Evolutionary conservation across 192 early-diverging fungal species (phyloP).

Genomic region (Rhizoclosmatium globosum): DNA sequence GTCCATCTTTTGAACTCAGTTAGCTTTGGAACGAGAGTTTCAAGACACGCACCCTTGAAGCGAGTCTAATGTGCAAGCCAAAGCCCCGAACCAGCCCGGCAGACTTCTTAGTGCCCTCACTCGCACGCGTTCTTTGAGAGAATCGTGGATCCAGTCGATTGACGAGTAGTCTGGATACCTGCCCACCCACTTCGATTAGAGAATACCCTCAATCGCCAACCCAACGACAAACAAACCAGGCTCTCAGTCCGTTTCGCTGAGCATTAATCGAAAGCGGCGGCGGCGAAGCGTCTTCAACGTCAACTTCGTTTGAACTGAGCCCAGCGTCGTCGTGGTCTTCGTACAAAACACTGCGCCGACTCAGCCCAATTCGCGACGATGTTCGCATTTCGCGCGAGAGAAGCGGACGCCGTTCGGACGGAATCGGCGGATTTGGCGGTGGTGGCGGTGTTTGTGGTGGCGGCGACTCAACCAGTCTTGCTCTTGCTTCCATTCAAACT

Average conservation of each 20-base stretch:
- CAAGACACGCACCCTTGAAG: not conserved
- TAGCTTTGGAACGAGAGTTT: too few species aligned
- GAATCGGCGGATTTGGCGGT: too few species aligned
- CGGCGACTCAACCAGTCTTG: too few species aligned
- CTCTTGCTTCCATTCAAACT: too few species aligned
- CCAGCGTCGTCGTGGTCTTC: not conserved
- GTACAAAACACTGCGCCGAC: not conserved
- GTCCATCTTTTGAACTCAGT: not conserved
- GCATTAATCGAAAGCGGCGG: not conserved
- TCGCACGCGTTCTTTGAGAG: constrained; percentile 81
- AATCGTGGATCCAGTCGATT: constrained; percentile 90
- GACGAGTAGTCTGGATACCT: constrained; percentile 56
- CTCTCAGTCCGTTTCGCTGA: not conserved
- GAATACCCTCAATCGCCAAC: not conserved
- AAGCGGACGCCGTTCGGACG: too few species aligned
- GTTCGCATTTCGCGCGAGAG: not conserved
- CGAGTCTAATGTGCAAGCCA: not conserved
- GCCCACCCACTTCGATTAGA: not conserved
- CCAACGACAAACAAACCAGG: not conserved
- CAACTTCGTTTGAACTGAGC: not conserved
- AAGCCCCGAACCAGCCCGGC: not conserved
- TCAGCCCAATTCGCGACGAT: not conserved
- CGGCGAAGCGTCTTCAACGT: not conserved
- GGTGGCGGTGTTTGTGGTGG: too few species aligned
- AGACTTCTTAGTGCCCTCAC: constrained; percentile 35